phyloP scores from a whole-genome alignment of 2,329 filamentous ascomycete genomes.

The Neopestalotiopsis sp. region DNA sequence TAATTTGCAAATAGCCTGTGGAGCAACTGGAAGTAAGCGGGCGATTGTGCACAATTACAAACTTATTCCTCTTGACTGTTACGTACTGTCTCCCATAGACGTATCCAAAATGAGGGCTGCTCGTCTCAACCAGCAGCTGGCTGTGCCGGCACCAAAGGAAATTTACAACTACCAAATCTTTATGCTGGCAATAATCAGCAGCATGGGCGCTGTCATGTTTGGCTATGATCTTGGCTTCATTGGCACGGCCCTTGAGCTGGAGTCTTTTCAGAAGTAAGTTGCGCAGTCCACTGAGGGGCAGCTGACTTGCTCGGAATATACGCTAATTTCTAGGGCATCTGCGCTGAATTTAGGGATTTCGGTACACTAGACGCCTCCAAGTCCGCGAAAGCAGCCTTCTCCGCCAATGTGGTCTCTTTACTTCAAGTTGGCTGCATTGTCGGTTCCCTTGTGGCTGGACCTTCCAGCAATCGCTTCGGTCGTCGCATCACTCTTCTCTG shows the following conservation, averaged over 20 bases:
- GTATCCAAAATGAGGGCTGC: too few species aligned
- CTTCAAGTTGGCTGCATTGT: slow-evolving; percentile 16
- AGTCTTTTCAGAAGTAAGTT: slow-evolving; percentile 48
- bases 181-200: slow-evolving; percentile 4
- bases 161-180: slow-evolving; percentile 15
- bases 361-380: neutral
- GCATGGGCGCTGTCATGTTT: slow-evolving; percentile 27
- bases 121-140: too few species aligned
- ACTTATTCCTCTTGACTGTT: too few species aligned
- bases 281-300: too few species aligned
- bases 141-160: slow-evolving; percentile 19
- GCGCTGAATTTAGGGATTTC: neutral
- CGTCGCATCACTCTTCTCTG: slow-evolving; percentile 22
- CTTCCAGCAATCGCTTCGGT: slow-evolving; percentile 37
- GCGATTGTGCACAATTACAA: too few species aligned
- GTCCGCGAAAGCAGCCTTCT: slow-evolving; percentile 14
- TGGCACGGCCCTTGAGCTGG: slow-evolving; percentile 62
- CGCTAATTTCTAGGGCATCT: too few species aligned
- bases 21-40: too few species aligned
- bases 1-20: too few species aligned
- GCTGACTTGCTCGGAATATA: neutral
- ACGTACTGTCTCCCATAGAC: too few species aligned
- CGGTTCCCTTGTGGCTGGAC: slow-evolving; percentile 21
- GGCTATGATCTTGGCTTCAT: slow-evolving; percentile 43
- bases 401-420: slow-evolving; percentile 13